Evolutionary conservation across 768 basidiomycete species (phyloP), one percentile per base, ranked within the genome.

Genomic region (Boletus reticuloceps): DNA sequence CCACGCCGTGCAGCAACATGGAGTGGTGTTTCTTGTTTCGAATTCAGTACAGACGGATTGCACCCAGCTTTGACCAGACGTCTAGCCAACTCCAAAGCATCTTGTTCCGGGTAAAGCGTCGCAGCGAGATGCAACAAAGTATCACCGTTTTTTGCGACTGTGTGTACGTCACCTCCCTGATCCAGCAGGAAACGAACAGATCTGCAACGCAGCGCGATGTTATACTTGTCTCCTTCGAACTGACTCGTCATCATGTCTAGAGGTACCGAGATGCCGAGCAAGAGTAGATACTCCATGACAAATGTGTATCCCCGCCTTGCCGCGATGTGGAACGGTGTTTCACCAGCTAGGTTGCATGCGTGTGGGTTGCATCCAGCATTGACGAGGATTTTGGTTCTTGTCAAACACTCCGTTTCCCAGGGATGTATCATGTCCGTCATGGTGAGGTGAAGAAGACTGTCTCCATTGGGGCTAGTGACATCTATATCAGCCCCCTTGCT

Each of bases 211-310:
- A 10, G 29, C 9, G 27, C 1, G 27, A 27, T 27, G 27, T 27
- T 8, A 2, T 27, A 27, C 0, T 8, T 8, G 9, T 8, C 27
- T 29, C 9, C 9, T 9, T 29, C 9, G 29, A 29, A 29, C 29
- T 29, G 29, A 29, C 9, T 29, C 29, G 8, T 29, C 37, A 55
- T 39, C 1, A 34, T 6, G 16, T 55, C 54, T n/a, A 37, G 12
- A 25, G 54, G 49, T 9, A 38, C 22, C 2, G 36, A 16, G 9
- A 17, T 16, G 2, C 31, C 43, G 22, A 45, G 3, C 5, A 43
- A 55, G 22, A 51, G 7, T 12, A 55, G 27, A 46, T 55, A 46
- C 11, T 50, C 53, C 40, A 54, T 50, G 32, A 50, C 47, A 3
- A 20, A 31, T 9, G 41, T 25, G 7, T 22, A 10, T n/a, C 45